A percentile compares a stretch with the other conserved stretches of the same genome.
Evolutionary conservation across 768 basidiomycete species (phyloP).

Genomic region (Pisolithus marmoratus): DNA sequence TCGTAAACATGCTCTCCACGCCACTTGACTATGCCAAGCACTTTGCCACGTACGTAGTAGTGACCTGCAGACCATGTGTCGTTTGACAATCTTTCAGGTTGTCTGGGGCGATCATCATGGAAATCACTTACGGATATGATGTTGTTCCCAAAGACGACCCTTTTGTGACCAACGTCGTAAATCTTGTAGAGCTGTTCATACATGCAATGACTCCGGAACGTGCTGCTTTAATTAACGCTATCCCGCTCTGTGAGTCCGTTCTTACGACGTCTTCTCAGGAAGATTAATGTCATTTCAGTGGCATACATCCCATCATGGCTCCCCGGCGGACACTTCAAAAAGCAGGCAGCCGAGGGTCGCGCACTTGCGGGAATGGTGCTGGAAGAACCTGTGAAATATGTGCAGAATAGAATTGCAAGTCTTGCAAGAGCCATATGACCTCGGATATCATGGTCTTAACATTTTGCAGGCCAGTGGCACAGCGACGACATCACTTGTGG

Average conservation of each 20-base stretch:
- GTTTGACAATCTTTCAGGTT: neutral
- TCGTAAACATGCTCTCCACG: neutral
- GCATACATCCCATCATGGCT: conserved; percentile 19
- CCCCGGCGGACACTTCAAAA: conserved; percentile 8
- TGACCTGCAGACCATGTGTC: neutral
- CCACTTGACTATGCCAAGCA: neutral
- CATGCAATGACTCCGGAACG: conserved; percentile 2
- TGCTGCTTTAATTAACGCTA: neutral
- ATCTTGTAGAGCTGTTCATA: neutral
- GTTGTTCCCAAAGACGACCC: conserved; percentile 5
- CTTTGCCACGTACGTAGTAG: conserved; percentile 1
- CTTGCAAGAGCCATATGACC: neutral
- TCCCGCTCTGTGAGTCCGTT: conserved; percentile 18
- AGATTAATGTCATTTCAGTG: conserved; percentile 5
- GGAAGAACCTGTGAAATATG: conserved; percentile 11
- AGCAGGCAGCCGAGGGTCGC: neutral
- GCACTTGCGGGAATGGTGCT: neutral
- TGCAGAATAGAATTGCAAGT: conserved; percentile 9
- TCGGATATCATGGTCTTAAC: neutral
- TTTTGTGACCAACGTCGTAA: neutral
- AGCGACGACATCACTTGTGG: conserved; percentile 17
- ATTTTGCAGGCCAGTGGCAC: neutral
- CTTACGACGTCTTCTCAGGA: too few species aligned
- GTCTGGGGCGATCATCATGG: conserved; percentile 5
- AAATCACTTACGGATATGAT: conserved; percentile 7